Base-by-base conservation (phyloP, 306 rosid genomes). In the Leucaena leucocephala region DNA sequence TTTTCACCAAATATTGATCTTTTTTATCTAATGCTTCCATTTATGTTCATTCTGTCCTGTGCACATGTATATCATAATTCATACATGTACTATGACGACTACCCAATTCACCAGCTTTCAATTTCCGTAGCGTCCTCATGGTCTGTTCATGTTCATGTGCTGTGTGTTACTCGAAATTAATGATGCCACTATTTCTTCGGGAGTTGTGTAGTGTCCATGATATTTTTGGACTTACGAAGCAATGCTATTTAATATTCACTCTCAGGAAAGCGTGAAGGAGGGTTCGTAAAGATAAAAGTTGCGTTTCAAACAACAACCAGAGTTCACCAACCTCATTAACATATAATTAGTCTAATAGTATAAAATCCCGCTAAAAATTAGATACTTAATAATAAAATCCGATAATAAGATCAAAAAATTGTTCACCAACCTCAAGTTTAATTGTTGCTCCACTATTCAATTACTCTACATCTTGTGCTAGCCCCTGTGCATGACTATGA, bases 171-270 rank as follows among this genome's bases (percentile, higher is more conserved):
- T 27, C 27, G 27, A 27, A 27, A 27, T 27, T 27, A 27, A 27
- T 27, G 27, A 27, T 27, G 21, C 11, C 19, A 1, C 35, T 13
- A 13, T 55, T 46, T 15, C 27, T 22, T 35, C 40, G 4, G 22
- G 19, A 19, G 58, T 2, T 15, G 12, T 14, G 44, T 16, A 55
- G 59, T 7, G n/a, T 62, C 35, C 17, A 50, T 33, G 59, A 45
- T 11, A 21, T 63, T 34, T 27, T 63, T n/a, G 39, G 64, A 76
- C 71, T 78, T 34, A 15, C 52, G 0, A 44, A 27, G 70, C 72
- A 81, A 50, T 54, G 39, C 11, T 45, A 50, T 7, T 40, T 62
- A 68, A 34, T 80, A 62, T 19, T 43, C 50, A 34, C 74, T 36
- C 68, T 57, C 35, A 10, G 52, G 8, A 1, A 34, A 68, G 4